Conservation (phyloP, 1,284 basidiomycete genomes). For the Xerocomus minutiporus region DNA sequence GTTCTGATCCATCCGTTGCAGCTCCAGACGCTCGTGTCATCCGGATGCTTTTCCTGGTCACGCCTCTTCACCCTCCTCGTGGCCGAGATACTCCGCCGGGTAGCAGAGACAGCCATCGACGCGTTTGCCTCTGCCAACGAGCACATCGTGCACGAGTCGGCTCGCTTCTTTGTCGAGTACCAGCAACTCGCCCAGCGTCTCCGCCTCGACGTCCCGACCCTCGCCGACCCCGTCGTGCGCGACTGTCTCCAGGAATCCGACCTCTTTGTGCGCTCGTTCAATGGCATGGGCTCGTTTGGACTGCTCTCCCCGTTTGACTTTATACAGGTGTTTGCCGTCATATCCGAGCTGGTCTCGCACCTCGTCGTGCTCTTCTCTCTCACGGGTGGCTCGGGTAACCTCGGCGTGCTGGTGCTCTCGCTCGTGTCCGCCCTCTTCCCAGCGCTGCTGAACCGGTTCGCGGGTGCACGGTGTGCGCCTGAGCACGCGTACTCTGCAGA, state of each 20-base stretch:
- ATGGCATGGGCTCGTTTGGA: constrained; percentile 61
- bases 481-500: constrained; percentile 46
- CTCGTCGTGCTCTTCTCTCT: constrained; percentile 63
- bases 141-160: constrained; percentile 61
- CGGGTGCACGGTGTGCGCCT: constrained; percentile 36
- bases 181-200: constrained; percentile 73
- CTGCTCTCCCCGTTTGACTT: constrained; percentile 74
- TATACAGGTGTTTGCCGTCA: constrained; percentile 62
- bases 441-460: constrained; percentile 47
- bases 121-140: constrained; percentile 72
- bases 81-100: constrained; percentile 59
- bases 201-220: constrained; percentile 70
- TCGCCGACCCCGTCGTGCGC: constrained; percentile 63
- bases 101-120: constrained; percentile 63
- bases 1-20: constrained; percentile 26
- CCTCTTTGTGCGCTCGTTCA: constrained; percentile 71
- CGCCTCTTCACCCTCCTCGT: constrained; percentile 52
- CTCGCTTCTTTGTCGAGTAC: constrained; percentile 68
- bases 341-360: constrained; percentile 68
- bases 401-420: constrained; percentile 56
- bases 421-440: constrained; percentile 55
- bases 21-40: constrained; percentile 64
- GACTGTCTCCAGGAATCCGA: constrained; percentile 82
- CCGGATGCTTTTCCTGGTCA: constrained; percentile 61
- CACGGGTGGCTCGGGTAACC: constrained; percentile 52